Base-by-base conservation (phyloP, 1,284 basidiomycete genomes). In the Vanrija sp. region DNA sequence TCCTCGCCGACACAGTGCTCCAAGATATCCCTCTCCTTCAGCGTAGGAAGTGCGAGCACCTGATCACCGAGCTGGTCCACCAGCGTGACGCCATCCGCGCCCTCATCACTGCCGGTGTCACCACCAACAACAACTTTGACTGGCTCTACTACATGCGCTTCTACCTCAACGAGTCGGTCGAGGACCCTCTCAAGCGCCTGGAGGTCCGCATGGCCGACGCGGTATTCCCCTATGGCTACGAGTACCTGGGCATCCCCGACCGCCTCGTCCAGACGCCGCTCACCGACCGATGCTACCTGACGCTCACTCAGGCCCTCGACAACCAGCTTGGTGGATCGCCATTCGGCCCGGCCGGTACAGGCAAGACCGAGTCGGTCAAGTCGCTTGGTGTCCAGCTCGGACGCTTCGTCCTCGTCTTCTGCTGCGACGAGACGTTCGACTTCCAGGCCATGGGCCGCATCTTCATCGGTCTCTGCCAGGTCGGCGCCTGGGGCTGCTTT, bases 391-490 rank as follows among this genome's bases (percentile, higher is more conserved):
- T 97, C 1, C 94, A 97, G 68, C 85, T 99, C 7, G 96, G 96
- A 45, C 87, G 94, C 44, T 98, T 98, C 69, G 96, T 98, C 18
- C 81, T 99, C 45, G 96, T 99, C 27, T 98, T 99, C 80, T 98
- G 96, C 73, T 99, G 96, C 71, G 96, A 98, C 76, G 95, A 98
- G 75, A 97, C 91, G 0, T 99, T 99, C 75, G 97, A 99, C 77
- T 98, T 98, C 81, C 93, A 98, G 71, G 96, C 96, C 2, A 98
- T 99, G 96, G 95, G 95, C 59, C 89, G 96, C 65, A 98, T 98
- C 68, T 98, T 98, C 72, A 86, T 98, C 65, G 96, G 96, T 59
- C 83, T 98, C 18, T 98, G 95, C 78, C 92, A 98, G 78, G 96
- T 98, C 37, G 97, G 96, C 37, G 96, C 96, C 0, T 99, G 97